phyloP scores from a whole-genome alignment of 2,329 filamentous ascomycete species.

The Fusarium nanum region DNA sequence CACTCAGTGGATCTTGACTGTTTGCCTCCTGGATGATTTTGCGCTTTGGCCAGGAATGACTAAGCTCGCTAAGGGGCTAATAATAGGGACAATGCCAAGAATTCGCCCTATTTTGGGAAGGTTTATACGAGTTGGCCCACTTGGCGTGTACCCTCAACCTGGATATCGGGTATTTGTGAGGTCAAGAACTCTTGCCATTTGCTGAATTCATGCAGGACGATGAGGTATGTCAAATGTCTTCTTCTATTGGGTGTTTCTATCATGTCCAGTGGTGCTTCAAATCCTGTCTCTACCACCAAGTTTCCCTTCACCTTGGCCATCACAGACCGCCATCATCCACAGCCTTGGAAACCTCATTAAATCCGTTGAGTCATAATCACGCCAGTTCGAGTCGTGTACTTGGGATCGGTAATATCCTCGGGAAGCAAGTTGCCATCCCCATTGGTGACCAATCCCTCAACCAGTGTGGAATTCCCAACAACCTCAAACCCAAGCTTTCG shows the following conservation, averaged over 20 bases:
- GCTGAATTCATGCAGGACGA: background rate
- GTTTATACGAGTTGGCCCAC: background rate
- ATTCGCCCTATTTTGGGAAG: background rate
- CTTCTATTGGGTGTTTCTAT: background rate
- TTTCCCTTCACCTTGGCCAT: background rate
- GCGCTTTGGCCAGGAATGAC: slow-evolving; percentile 4
- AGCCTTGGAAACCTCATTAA: background rate
- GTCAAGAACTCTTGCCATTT: background rate
- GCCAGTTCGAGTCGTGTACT: background rate
- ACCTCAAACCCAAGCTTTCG: background rate
- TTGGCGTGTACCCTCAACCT: background rate
- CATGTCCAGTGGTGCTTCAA: background rate
- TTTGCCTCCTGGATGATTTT: background rate
- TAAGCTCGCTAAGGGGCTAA: slow-evolving; percentile 10
- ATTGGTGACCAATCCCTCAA: background rate
- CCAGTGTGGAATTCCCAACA: background rate
- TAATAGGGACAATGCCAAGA: slow-evolving; percentile 5
- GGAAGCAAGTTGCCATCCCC: background rate
- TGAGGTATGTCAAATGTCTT: background rate
- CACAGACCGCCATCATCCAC: background rate
- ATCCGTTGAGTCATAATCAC: background rate
- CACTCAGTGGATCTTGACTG: slow-evolving; percentile 6
- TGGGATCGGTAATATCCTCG: rapidly evolving
- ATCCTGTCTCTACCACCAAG: background rate
- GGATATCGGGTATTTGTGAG: background rate